Conservation (phyloP, 176 grass and related monocot species). For the Aegilops longissima region DNA sequence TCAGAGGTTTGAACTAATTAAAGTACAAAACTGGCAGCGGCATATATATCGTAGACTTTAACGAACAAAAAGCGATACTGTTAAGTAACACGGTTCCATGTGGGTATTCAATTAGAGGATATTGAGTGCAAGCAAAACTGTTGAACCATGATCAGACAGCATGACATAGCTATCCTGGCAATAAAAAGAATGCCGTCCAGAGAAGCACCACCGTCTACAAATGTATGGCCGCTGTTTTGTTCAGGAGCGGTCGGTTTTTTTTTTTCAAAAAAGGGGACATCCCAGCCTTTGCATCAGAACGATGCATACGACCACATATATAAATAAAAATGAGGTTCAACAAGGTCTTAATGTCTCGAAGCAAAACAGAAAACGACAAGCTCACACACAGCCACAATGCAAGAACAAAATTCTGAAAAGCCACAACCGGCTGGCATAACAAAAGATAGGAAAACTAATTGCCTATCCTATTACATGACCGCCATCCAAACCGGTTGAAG, state of each 20-base stretch:
- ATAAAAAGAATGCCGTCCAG: slow-evolving; percentile 52
- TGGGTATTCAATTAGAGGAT: slow-evolving; percentile 24
- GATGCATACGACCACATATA: too few species aligned
- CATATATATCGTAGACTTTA: neutral
- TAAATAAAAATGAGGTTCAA: too few species aligned
- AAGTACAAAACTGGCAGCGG: neutral
- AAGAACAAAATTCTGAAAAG: too few species aligned
- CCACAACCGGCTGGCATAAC: too few species aligned
- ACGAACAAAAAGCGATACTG: neutral
- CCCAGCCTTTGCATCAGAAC: too few species aligned
- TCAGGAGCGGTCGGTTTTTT: neutral
- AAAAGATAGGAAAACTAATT: too few species aligned
- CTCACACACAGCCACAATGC: too few species aligned
- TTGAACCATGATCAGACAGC: slow-evolving; percentile 11
- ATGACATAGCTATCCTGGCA: neutral
- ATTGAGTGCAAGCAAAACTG: slow-evolving; percentile 31
- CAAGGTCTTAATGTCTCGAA: too few species aligned
- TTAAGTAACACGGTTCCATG: slow-evolving; percentile 16
- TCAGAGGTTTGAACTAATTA: neutral
- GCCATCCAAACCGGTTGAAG: too few species aligned
- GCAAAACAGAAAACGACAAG: too few species aligned
- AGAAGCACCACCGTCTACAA: slow-evolving; percentile 39
- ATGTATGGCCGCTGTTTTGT: neutral
- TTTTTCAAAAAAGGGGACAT: too few species aligned
- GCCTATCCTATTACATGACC: too few species aligned